Percentiles rank a stretch among this genome's conserved stretches.
These are phyloP conservation scores for Aspergillus piperis DNA, from an alignment of 2,329 filamentous ascomycete species.

Conservation along the genomic window DNA sequence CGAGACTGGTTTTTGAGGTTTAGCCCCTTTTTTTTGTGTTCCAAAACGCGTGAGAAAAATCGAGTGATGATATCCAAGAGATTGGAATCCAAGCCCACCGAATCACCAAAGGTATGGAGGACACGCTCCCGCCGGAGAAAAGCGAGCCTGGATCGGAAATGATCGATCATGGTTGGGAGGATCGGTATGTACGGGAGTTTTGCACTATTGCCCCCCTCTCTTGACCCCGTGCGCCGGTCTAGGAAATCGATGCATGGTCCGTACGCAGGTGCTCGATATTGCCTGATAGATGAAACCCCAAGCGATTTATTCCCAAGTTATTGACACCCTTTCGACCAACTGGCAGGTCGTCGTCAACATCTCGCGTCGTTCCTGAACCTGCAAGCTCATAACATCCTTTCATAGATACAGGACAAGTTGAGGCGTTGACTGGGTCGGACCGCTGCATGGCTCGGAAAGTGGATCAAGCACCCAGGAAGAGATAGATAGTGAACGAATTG, in stretches of 20 bases:
- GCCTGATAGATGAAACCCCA: conserved; percentile 10
- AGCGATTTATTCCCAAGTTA: not conserved
- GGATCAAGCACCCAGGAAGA: conserved; percentile 26
- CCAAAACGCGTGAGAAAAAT: not conserved
- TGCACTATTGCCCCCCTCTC: conserved; percentile 17
- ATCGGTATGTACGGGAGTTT: conserved; percentile 21
- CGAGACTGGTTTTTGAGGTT: not conserved
- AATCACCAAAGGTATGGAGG: not conserved
- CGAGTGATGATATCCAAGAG: not conserved
- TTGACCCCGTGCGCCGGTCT: conserved; percentile 21
- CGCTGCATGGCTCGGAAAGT: conserved; percentile 40
- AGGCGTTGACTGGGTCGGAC: conserved; percentile 39
- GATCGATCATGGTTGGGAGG: conserved; percentile 20
- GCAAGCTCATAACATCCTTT: not conserved
- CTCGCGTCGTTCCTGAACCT: not conserved
- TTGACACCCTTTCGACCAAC: not conserved
- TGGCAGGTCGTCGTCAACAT: not conserved
- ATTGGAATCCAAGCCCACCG: not conserved
- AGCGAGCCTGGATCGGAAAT: conserved; percentile 16
- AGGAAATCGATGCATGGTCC: conserved; percentile 11
- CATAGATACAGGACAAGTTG: not conserved
- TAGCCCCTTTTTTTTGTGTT: not conserved
- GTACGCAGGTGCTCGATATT: conserved; percentile 5
- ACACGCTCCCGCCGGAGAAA: conserved; percentile 11
- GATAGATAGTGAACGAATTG: not conserved